Conservation (phyloP, 306 rosid species). For the Sesbania bispinosa region DNA sequence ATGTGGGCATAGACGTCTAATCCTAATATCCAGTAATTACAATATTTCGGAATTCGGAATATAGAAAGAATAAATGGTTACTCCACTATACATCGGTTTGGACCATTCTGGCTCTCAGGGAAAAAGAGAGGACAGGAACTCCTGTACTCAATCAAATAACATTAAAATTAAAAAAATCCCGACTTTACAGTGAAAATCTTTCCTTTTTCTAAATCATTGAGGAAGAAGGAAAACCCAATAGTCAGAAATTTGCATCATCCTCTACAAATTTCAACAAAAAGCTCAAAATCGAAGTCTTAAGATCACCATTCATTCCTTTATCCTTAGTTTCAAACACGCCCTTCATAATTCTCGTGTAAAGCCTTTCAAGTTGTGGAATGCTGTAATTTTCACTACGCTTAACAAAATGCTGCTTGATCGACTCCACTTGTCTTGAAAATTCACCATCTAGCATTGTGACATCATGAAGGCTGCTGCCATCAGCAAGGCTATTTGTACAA, state of each 20-base stretch:
- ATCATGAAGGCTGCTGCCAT: conserved; percentile 36
- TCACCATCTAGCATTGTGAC: conserved; percentile 45
- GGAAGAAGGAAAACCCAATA: not conserved
- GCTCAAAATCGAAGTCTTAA: conserved; percentile 57
- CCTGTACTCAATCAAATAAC: conserved; percentile 37
- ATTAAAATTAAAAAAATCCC: conserved; percentile 40
- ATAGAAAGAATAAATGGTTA: not conserved
- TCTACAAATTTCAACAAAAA: conserved; percentile 65
- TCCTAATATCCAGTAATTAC: conserved; percentile 19
- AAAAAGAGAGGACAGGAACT: not conserved
- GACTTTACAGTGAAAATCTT: conserved; percentile 54
- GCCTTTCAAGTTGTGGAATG: conserved; percentile 88
- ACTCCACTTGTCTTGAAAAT: conserved; percentile 50
- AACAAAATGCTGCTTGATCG: conserved; percentile 49
- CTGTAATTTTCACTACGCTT: conserved; percentile 54
- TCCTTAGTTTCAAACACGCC: conserved; percentile 64
- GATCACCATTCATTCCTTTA: conserved; percentile 35
- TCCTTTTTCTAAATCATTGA: conserved; percentile 20
- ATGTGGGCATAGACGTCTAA: not conserved
- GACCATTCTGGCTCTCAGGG: not conserved
- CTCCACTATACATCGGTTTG: conserved; percentile 1
- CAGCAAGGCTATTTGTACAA: conserved; percentile 34
- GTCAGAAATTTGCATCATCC: conserved; percentile 78
- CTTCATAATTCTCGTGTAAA: conserved; percentile 85
- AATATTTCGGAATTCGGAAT: conserved; percentile 6